Evolutionary conservation across 108 stramenopile species (phyloP).

Genomic region (Skeletonema potamos): DNA sequence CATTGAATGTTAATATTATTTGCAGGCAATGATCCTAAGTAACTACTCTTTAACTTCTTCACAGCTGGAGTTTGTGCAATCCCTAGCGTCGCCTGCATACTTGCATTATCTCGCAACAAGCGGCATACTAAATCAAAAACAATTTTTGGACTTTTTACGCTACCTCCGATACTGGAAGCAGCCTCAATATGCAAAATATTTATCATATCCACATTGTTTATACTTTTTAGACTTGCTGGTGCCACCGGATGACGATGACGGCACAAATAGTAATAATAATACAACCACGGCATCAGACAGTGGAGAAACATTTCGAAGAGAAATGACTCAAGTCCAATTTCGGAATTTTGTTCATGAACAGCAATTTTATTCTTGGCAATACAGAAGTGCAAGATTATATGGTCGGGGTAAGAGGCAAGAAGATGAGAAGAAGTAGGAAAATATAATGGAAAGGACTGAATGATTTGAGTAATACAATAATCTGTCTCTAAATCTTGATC

Average conservation of each 20-base stretch:
- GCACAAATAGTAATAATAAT: neutral
- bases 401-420: constrained; percentile 48
- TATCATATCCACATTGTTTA: constrained; percentile 79
- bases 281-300: constrained; percentile 12
- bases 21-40: neutral
- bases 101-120: constrained; percentile 80
- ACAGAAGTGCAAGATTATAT: constrained; percentile 68
- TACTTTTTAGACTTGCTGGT: constrained; percentile 83
- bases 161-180: constrained; percentile 80
- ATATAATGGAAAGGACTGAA: no score
- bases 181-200: constrained; percentile 76
- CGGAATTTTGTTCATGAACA: constrained; percentile 87
- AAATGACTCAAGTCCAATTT: constrained; percentile 78
- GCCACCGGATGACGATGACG: constrained; percentile 18
- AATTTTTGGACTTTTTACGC: constrained; percentile 70
- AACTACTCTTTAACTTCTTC: neutral
- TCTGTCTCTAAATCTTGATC: no score
- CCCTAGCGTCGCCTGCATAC: constrained; percentile 86
- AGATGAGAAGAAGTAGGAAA: neutral
- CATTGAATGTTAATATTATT: neutral
- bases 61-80: constrained; percentile 68
- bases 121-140: constrained; percentile 58
- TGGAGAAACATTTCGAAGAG: constrained; percentile 68
- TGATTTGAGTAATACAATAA: no score
- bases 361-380: constrained; percentile 86